A percentile compares a stretch with the other conserved stretches of the same genome.
phyloP scores from a whole-genome alignment of 2,329 filamentous ascomycete genomes.

The Colletotrichum camelliae region DNA sequence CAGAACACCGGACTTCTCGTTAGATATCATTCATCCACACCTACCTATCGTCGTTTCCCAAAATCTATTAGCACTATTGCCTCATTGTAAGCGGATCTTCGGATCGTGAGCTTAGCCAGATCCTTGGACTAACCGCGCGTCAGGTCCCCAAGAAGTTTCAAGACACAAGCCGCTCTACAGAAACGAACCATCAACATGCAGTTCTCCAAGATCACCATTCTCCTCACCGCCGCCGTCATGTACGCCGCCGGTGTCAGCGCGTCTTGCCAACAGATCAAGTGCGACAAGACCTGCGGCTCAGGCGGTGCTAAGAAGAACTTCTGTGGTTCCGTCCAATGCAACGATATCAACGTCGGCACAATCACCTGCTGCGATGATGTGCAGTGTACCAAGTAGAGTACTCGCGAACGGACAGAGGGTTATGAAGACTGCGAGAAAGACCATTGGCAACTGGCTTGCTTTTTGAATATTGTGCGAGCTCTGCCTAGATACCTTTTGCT shows the following conservation, averaged over 20 bases:
- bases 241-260: not conserved
- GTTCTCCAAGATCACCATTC: not conserved
- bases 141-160: not conserved
- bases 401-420: not conserved
- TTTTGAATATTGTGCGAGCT: not conserved
- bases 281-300: not conserved
- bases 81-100: not conserved
- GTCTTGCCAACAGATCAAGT: not conserved
- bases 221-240: not conserved
- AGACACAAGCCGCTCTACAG: not conserved
- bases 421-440: not conserved
- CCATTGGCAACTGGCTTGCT: not conserved
- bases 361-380: not conserved
- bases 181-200: not conserved
- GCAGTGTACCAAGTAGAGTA: not conserved
- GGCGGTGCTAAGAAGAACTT: not conserved
- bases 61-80: not conserved
- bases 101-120: not conserved
- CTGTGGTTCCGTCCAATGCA: not conserved
- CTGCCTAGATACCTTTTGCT: not conserved
- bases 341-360: not conserved
- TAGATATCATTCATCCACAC: not conserved
- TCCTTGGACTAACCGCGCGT: not conserved
- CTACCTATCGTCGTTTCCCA: not conserved
- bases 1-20: rapidly evolving